phyloP scores from a whole-genome alignment of 208 protist species.

The Wallacemonas sp. region DNA sequence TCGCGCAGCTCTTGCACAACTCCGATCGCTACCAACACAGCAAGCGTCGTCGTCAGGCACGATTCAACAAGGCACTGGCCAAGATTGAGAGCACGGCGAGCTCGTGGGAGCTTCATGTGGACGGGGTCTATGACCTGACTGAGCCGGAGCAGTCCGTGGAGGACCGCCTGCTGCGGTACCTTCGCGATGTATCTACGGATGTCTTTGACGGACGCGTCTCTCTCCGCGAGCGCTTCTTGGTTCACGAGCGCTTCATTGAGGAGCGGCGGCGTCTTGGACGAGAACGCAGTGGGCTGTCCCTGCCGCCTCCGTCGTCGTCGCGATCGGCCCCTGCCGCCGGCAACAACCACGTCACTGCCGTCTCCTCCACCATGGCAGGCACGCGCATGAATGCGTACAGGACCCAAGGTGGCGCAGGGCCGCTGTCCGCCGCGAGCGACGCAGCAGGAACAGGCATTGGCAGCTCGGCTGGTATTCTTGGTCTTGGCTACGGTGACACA shows the following conservation, averaged over 20 bases:
- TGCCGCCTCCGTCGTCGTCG: no score
- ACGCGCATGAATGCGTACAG: no score
- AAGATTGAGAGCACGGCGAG: conserved; percentile 46
- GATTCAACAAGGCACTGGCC: conserved; percentile 32
- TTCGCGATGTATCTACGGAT: conserved; percentile 54
- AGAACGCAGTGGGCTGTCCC: neutral
- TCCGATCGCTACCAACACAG: conserved; percentile 55
- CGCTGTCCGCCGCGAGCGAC: neutral
- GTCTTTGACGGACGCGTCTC: conserved; percentile 56
- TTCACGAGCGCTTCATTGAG: conserved; percentile 34
- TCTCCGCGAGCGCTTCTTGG: conserved; percentile 63
- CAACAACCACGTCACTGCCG: no score
- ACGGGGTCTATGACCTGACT: conserved; percentile 38
- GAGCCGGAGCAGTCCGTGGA: conserved; percentile 32
- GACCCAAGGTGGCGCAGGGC: neutral
- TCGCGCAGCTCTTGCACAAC: conserved; percentile 27
- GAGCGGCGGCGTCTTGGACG: conserved; percentile 18
- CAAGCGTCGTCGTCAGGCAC: conserved; percentile 25
- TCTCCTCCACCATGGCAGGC: no score
- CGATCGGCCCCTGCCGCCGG: no score
- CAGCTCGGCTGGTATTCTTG: neutral
- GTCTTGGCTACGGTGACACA: conserved; percentile 5
- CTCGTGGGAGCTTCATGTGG: conserved; percentile 58
- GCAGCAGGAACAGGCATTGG: neutral
- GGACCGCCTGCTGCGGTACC: conserved; percentile 59